These are phyloP conservation scores for Mycosphaerella sp. DNA, from an alignment of 2,329 filamentous ascomycete genomes.

Conservation along the genomic window DNA sequence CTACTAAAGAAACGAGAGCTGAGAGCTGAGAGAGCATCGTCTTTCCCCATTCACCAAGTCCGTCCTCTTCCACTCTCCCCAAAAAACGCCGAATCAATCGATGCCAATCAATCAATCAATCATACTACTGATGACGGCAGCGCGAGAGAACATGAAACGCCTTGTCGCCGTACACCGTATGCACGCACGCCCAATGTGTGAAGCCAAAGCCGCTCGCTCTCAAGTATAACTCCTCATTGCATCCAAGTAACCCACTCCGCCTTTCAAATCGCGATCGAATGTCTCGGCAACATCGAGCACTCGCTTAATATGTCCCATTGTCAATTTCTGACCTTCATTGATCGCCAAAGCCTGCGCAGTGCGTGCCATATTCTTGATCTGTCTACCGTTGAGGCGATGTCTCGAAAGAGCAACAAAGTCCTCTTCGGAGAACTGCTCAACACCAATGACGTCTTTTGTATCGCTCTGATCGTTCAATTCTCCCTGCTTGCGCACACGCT, in stretches of 20 bases:
- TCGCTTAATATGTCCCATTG: conserved; percentile 72
- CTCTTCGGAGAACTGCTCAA: conserved; percentile 57
- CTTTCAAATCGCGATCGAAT: conserved; percentile 78
- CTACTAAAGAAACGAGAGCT: no score
- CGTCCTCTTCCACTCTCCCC: no score
- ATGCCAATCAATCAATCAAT: no score
- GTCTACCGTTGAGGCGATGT: conserved; percentile 62
- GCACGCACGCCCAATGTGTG: no score
- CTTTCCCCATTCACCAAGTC: no score
- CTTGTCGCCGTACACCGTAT: not conserved
- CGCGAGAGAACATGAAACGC: not conserved
- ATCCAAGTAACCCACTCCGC: conserved; percentile 71
- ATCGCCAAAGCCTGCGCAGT: conserved; percentile 78
- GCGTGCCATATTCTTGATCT: conserved; percentile 83
- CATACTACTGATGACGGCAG: no score
- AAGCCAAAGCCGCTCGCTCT: no score
- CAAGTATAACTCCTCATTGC: conserved; percentile 73
- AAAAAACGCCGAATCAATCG: no score
- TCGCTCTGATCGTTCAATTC: conserved; percentile 56
- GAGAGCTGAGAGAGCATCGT: no score
- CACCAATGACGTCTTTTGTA: conserved; percentile 58
- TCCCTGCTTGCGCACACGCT: conserved; percentile 61
- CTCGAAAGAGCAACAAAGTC: conserved; percentile 63
- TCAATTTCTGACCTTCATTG: conserved; percentile 63
- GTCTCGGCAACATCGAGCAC: conserved; percentile 79